phyloP scores from a whole-genome alignment of 2,329 filamentous ascomycete species.

The Ambrosiella cleistominuta region DNA sequence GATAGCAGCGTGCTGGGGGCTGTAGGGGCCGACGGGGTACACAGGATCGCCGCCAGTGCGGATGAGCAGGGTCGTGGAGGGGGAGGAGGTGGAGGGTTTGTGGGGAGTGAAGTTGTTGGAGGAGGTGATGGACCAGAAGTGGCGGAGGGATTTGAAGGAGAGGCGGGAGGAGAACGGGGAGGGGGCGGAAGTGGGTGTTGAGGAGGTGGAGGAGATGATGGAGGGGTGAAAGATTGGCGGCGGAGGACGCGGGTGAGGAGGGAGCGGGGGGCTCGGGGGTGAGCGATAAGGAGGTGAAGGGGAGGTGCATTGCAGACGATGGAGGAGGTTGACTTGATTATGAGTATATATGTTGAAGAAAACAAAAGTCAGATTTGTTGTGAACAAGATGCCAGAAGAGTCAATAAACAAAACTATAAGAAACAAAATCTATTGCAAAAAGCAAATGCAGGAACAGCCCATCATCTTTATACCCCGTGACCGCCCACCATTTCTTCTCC shows the following conservation, averaged over 20 bases:
- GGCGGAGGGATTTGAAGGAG: not conserved
- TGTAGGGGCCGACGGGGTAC: not conserved
- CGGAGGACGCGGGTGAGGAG: slow-evolving; percentile 1
- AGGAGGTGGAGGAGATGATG: not conserved
- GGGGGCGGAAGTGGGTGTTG: not conserved
- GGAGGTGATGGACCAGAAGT: slow-evolving; percentile 6
- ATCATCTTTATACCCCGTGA: too few species aligned
- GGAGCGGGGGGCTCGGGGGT: not conserved
- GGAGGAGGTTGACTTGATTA: not conserved
- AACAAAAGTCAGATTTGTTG: too few species aligned
- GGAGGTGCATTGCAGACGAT: not conserved
- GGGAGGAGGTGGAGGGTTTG: not conserved
- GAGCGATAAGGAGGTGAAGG: not conserved
- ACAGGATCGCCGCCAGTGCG: not conserved
- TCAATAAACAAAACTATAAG: too few species aligned
- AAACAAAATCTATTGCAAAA: too few species aligned
- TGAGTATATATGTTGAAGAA: not conserved
- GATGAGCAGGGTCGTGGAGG: not conserved
- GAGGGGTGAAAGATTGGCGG: not conserved
- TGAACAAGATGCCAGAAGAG: too few species aligned
- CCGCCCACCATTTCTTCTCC: too few species aligned
- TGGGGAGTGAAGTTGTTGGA: not conserved
- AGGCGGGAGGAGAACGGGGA: not conserved
- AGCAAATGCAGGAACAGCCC: too few species aligned
- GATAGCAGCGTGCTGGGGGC: slow-evolving; percentile 1